These are phyloP conservation scores for Calocybe cyanea DNA, from an alignment of 768 basidiomycete species.

Conservation along the genomic window DNA sequence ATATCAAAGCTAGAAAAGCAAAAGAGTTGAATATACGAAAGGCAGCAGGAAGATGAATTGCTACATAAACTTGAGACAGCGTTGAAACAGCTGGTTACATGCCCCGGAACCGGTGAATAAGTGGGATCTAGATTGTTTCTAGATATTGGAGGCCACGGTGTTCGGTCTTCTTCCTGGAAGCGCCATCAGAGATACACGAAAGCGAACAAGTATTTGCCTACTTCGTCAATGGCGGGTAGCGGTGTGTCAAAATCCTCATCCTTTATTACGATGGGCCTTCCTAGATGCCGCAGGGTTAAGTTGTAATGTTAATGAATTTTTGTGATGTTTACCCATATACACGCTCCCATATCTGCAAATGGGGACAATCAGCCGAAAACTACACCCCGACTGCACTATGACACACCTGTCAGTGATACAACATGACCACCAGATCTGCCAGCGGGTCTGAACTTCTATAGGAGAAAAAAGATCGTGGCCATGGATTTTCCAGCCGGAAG, in stretches of 20 bases:
- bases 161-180: conserved; percentile 52
- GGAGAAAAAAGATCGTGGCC: conserved; percentile 57
- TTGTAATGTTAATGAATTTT: conserved; percentile 5
- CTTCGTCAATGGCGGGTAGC: conserved; percentile 53
- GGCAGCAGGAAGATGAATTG: conserved; percentile 15
- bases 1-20: conserved; percentile 50
- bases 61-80: conserved; percentile 57
- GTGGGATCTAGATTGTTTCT: conserved; percentile 34
- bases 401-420: conserved; percentile 65
- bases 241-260: conserved; percentile 70
- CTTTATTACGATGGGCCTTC: conserved; percentile 64
- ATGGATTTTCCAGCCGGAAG: conserved; percentile 68
- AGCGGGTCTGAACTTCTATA: conserved; percentile 66
- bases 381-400: neutral
- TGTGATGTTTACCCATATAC: conserved; percentile 56
- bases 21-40: conserved; percentile 1
- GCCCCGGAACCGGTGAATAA: conserved; percentile 44
- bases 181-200: conserved; percentile 6
- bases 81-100: conserved; percentile 52
- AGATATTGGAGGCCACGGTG: conserved; percentile 48
- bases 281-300: conserved; percentile 29
- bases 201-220: conserved; percentile 25
- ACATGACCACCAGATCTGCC: conserved; percentile 81
- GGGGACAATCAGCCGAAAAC: neutral
- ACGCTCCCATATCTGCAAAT: conserved; percentile 58